Evolutionary conservation across 2,329 filamentous ascomycete species (phyloP).

Genomic region (Aspergillus hiratsukae): DNA sequence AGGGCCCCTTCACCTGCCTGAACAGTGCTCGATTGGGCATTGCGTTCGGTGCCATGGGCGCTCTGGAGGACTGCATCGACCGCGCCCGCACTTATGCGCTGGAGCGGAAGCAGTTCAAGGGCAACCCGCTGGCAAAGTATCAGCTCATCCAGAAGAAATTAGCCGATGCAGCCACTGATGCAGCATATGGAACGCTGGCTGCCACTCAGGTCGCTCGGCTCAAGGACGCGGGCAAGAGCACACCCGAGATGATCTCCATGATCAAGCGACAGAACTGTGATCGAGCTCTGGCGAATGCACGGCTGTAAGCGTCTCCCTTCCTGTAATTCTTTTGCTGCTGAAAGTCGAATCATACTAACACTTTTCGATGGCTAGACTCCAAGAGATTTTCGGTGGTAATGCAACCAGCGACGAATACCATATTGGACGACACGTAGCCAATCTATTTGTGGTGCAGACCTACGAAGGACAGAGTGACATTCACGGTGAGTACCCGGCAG

Average conservation of each 20-base stretch:
- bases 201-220: constrained; percentile 85
- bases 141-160: constrained; percentile 98
- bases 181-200: constrained; percentile 84
- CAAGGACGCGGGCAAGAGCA: constrained; percentile 83
- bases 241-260: constrained; percentile 95
- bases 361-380: constrained; percentile 50
- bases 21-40: constrained; percentile 94
- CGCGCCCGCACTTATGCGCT: constrained; percentile 82
- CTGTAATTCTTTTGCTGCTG: neutral
- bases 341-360: constrained; percentile 10
- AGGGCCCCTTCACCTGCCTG: constrained; percentile 86
- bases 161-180: constrained; percentile 85
- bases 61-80: constrained; percentile 83
- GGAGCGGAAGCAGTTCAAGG: constrained; percentile 92
- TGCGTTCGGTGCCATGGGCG: constrained; percentile 87
- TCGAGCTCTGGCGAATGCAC: constrained; percentile 71
- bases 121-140: constrained; percentile 90
- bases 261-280: constrained; percentile 98
- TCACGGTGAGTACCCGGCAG: constrained; percentile 63
- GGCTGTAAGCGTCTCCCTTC: constrained; percentile 47
- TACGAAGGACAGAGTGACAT: constrained; percentile 99
- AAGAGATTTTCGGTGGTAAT: constrained; percentile 96
- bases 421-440: constrained; percentile 91
- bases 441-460: constrained; percentile 94
- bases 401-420: constrained; percentile 97